Evolutionary conservation across 805 yeast genomes (phyloP).

Genomic region (Barnettozyma botsteinii): DNA sequence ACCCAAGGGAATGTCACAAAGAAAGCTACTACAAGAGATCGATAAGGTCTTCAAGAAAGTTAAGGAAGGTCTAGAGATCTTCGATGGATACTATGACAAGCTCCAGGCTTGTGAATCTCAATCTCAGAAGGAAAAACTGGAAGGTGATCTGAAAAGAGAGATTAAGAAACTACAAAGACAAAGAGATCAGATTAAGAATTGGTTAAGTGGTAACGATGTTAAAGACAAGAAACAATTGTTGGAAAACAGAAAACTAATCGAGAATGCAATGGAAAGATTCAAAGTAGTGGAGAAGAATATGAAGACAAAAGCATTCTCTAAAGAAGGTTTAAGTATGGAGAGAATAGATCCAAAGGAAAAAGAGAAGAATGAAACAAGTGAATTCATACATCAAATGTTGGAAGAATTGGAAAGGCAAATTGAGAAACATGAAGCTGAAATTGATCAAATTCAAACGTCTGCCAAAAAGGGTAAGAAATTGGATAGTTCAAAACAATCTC

Average conservation of each 20-base stretch:
- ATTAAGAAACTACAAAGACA: constrained; percentile 90
- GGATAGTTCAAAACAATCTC: constrained; percentile 47
- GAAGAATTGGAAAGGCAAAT: constrained; percentile 80
- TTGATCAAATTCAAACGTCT: constrained; percentile 46
- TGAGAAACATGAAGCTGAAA: constrained; percentile 71
- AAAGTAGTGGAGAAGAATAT: constrained; percentile 89
- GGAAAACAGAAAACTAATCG: constrained; percentile 69
- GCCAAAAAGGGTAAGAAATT: constrained; percentile 53
- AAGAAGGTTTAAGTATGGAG: constrained; percentile 81
- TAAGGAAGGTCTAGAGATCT: constrained; percentile 81
- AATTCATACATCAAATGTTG: constrained; percentile 62
- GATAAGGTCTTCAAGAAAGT: constrained; percentile 91
- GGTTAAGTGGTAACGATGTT: constrained; percentile 88
- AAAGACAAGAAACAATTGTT: constrained; percentile 79
- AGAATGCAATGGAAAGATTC: constrained; percentile 88
- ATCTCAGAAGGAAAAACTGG: constrained; percentile 90
- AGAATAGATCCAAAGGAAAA: constrained; percentile 72
- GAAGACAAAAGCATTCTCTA: constrained; percentile 90
- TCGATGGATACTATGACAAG: constrained; percentile 83
- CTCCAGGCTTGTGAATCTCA: constrained; percentile 73
- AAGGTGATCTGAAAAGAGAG: constrained; percentile 87
- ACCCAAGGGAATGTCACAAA: constrained; percentile 35
- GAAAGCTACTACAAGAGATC: constrained; percentile 61
- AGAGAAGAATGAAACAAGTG: constrained; percentile 67
- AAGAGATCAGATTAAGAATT: constrained; percentile 91